phyloP scores from a whole-genome alignment of 2,329 filamentous ascomycete species.

The Sarocladiaceae sp. region DNA sequence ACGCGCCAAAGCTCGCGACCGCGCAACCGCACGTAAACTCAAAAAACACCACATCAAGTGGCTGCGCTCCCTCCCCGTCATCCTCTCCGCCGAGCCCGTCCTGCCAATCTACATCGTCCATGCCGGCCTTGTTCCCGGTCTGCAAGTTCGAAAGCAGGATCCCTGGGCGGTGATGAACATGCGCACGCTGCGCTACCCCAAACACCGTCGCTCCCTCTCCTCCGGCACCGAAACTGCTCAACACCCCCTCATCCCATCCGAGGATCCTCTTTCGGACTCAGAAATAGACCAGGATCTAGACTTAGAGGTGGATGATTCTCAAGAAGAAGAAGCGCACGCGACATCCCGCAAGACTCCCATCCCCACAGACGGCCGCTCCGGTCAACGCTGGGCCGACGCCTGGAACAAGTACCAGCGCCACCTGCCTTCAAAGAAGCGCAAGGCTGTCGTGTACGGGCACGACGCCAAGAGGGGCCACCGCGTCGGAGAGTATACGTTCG shows the following conservation, averaged over 20 bases:
- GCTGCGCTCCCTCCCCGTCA: conserved; percentile 68
- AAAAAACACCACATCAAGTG: conserved; percentile 57
- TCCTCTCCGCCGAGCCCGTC: conserved; percentile 59
- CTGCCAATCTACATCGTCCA: conserved; percentile 69
- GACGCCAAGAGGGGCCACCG: conserved; percentile 66
- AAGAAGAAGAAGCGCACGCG: conserved; percentile 3
- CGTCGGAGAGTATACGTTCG: conserved; percentile 63
- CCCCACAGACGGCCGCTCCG: conserved; percentile 38
- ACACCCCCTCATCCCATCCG: not conserved
- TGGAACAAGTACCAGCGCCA: conserved; percentile 49
- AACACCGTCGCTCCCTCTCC: conserved; percentile 11
- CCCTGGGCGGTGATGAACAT: conserved; percentile 87
- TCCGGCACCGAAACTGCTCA: not conserved
- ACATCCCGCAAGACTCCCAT: conserved; percentile 19
- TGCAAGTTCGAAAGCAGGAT: conserved; percentile 64
- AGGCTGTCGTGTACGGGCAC: conserved; percentile 81
- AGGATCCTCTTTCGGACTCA: conserved; percentile 12
- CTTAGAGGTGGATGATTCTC: not conserved
- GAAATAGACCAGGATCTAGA: conserved; percentile 9
- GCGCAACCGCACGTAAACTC: conserved; percentile 42
- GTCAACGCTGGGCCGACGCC: conserved; percentile 60
- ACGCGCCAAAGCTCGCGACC: conserved; percentile 37
- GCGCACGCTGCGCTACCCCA: conserved; percentile 63
- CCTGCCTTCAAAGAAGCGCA: conserved; percentile 29
- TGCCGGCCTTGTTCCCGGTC: conserved; percentile 73